A percentile compares a stretch with the other conserved stretches of the same genome.
Evolutionary conservation across 1,284 basidiomycete genomes (phyloP).

Genomic region (Moniliella sp.): DNA sequence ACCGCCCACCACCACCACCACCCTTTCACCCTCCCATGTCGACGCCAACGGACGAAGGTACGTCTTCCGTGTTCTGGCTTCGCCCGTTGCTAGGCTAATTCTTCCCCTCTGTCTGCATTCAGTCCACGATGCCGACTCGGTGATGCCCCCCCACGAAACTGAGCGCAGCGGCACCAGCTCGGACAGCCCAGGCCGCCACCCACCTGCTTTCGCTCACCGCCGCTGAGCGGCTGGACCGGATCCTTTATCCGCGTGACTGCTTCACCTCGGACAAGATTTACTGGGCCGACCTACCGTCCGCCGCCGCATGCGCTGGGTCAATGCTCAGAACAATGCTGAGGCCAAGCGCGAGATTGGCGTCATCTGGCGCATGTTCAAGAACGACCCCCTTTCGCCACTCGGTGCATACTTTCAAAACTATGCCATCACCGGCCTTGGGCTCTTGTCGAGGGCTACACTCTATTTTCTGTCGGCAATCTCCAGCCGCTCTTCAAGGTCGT

Average conservation of each 20-base stretch:
- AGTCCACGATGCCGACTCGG: too few species aligned
- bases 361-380: conserved; percentile 39
- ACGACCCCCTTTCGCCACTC: conserved; percentile 37
- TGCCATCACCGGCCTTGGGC: conserved; percentile 40
- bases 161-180: too few species aligned
- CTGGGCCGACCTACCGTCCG: conserved; percentile 33
- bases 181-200: too few species aligned
- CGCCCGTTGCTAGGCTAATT: too few species aligned
- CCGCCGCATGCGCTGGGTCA: conserved; percentile 34
- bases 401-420: conserved; percentile 38
- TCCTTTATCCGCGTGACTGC: conserved; percentile 23
- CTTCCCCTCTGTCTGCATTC: too few species aligned
- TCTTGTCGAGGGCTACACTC: conserved; percentile 39
- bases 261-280: conserved; percentile 25
- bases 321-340: conserved; percentile 36
- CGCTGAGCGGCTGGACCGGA: conserved; percentile 18
- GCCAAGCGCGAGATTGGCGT: conserved; percentile 35
- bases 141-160: too few species aligned
- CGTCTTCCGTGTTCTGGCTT: too few species aligned
- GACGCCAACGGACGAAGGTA: too few species aligned
- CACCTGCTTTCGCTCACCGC: not conserved
- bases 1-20: too few species aligned
- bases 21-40: too few species aligned
- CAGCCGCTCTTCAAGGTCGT: conserved; percentile 37
- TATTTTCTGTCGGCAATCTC: conserved; percentile 42